These are phyloP conservation scores for Pythium aristosporum DNA, from an alignment of 352 stramenopile species.

Conservation along the genomic window DNA sequence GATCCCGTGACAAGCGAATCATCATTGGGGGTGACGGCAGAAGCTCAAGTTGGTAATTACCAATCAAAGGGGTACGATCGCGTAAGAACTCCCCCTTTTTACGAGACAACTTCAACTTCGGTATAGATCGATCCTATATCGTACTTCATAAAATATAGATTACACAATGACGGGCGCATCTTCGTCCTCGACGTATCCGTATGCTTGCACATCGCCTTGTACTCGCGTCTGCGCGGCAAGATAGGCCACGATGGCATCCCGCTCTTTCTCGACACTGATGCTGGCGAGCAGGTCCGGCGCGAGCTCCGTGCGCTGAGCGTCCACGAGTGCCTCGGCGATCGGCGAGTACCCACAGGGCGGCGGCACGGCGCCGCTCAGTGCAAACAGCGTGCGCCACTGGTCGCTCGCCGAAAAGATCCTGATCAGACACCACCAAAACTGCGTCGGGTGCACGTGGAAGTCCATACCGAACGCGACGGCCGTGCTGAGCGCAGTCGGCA, in stretches of 20 bases:
- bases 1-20: not conserved
- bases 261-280: constrained; percentile 36
- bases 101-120: constrained; percentile 21
- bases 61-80: too few relatives aligned
- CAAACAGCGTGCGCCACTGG: constrained; percentile 50
- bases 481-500: constrained; percentile 34
- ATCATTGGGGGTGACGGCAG: not conserved
- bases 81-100: constrained; percentile 13
- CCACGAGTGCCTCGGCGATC: constrained; percentile 49
- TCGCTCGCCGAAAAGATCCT: constrained; percentile 39
- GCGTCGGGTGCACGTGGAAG: constrained; percentile 42
- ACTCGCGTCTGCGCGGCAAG: constrained; percentile 27
- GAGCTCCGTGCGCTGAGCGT: constrained; percentile 42
- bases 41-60: constrained; percentile 33
- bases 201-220: constrained; percentile 8
- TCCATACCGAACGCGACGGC: constrained; percentile 43
- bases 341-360: constrained; percentile 45
- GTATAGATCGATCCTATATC: not conserved
- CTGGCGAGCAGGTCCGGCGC: constrained; percentile 32
- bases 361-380: constrained; percentile 33
- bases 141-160: constrained; percentile 4
- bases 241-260: constrained; percentile 31
- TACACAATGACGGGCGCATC: not conserved
- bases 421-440: constrained; percentile 59
- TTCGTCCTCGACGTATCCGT: not conserved